Evolutionary conservation across 106 monocot genomes (phyloP).

Genomic region (Dendrobium chrysotoxum): DNA sequence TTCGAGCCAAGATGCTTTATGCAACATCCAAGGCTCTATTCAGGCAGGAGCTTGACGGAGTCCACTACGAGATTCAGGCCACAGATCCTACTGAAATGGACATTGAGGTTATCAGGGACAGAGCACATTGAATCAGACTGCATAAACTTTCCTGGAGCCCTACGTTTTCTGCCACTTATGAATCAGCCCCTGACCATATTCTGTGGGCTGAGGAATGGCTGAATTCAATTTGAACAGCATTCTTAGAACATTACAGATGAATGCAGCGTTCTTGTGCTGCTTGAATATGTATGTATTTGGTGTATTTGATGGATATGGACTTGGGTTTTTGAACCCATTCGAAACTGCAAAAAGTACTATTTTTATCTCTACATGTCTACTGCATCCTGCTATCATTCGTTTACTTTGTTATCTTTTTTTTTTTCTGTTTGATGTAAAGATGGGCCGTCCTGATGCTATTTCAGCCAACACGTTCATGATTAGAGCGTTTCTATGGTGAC

Average conservation of each 20-base stretch:
- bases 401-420: no score
- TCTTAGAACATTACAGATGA: not conserved
- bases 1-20: constrained; percentile 29
- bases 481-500: no score
- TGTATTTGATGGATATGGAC: not conserved
- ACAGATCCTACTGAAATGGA: constrained; percentile 23
- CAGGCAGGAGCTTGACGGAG: constrained; percentile 13
- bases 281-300: not conserved
- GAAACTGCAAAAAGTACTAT: no score
- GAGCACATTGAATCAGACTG: constrained; percentile 16
- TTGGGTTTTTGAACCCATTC: no score
- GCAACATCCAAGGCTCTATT: constrained; percentile 19
- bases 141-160: not conserved
- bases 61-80: constrained; percentile 24
- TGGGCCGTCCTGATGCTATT: no score
- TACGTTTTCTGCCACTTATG: not conserved
- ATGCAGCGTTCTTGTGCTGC: not conserved
- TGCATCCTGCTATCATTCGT: no score
- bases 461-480: no score
- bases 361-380: no score
- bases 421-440: no score
- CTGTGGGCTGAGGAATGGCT: not conserved
- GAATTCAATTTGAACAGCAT: not conserved
- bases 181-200: not conserved
- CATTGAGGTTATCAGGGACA: constrained; percentile 16